Evolutionary conservation across 306 rosid genomes (phyloP), one percentile per base, ranked within the genome.

Genomic region (Nissolia schottii): DNA sequence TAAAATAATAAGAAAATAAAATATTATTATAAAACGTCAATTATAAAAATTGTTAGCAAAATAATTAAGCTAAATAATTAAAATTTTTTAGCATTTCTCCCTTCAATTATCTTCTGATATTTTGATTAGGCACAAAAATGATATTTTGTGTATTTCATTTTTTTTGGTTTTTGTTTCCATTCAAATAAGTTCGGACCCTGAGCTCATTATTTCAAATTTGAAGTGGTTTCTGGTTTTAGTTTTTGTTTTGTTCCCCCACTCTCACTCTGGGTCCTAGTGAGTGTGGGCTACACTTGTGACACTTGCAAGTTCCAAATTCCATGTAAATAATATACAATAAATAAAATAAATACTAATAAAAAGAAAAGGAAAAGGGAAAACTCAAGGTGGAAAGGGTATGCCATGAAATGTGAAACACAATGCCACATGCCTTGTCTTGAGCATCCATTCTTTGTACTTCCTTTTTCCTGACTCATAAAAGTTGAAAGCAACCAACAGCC

Each of bases 331-430:
- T 49, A 34, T 12, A 51, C 2, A 46, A 31, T 49, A 58, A 28
- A 40, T 9, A 56, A 27, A n/a, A 55, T 35, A 37, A 41, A 18
- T n/a, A n/a, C n/a, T n/a, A n/a, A n/a, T n/a, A n/a, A 35, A 6
- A 57, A 9, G 7, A 31, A 64, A 11, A 18, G 62, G 24, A 65
- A 50, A 68, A 70, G 73, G 73, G 59, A 85, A 35, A 80, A 25
- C 82, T 73, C 38, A 54, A 64, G 78, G 67, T 66, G 75, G 66
- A 51, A 80, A 91, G 81, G 84, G 85, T 91, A 87, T 88, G 93
- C 88, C 86, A 89, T 82, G 87, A 77, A 94, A 87, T 91, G 92
- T 89, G 96, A 89, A 91, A 86, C 98, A 94, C 95, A 82, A 85
- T 62, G 77, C 87, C 96, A 89, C 92, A 80, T 89, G 94, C 87